Conservation (phyloP, 176 grass and related monocot genomes). For the Olyra latifolia region DNA sequence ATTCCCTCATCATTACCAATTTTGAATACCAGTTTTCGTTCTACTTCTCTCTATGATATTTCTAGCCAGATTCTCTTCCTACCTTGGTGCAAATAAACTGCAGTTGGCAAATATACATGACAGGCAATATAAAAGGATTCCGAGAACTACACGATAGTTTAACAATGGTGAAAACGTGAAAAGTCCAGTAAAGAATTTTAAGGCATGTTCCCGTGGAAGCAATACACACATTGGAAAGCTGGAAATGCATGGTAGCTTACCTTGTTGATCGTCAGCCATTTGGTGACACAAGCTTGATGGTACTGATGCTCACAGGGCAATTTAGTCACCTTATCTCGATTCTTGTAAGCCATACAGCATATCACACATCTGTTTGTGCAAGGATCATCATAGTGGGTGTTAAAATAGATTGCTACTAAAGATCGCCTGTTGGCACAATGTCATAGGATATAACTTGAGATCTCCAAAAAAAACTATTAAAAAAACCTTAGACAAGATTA, state of each 20-base stretch:
- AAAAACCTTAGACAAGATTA: neutral
- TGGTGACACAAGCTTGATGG: slow-evolving; percentile 65
- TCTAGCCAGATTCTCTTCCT: neutral
- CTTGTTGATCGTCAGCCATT: slow-evolving; percentile 94
- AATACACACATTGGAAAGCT: neutral
- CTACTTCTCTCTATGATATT: neutral
- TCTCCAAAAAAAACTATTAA: neutral
- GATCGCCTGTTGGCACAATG: neutral
- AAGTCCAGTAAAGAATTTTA: slow-evolving; percentile 2
- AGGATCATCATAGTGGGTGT: slow-evolving; percentile 11
- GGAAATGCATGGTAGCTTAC: slow-evolving; percentile 35
- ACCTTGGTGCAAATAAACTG: neutral
- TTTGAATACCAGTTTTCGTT: neutral
- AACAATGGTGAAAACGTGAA: neutral
- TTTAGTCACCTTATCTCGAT: slow-evolving; percentile 66
- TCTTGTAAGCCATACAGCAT: slow-evolving; percentile 81
- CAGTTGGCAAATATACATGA: neutral
- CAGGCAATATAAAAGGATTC: neutral
- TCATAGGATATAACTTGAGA: neutral
- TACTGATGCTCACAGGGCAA: slow-evolving; percentile 89
- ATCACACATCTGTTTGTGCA: slow-evolving; percentile 80
- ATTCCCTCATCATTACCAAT: neutral
- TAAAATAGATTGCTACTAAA: slow-evolving; percentile 12
- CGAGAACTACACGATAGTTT: neutral
- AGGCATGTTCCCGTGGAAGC: neutral